These are phyloP conservation scores for Blastomyces percursus DNA, from an alignment of 2,329 filamentous ascomycete species.

Conservation along the genomic window DNA sequence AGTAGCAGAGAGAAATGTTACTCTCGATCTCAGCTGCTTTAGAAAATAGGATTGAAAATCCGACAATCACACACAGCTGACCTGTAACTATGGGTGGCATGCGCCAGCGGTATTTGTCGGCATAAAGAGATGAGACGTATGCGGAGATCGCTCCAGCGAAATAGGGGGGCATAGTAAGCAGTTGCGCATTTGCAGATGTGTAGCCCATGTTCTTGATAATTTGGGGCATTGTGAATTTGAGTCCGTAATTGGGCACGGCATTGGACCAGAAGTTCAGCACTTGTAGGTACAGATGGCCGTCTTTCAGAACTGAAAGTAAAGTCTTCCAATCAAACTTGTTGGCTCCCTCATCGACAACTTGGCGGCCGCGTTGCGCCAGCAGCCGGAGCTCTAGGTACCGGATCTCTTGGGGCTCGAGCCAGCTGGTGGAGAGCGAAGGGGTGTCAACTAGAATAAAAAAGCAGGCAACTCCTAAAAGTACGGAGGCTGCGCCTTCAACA, in stretches of 20 bases:
- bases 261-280: constrained; percentile 37
- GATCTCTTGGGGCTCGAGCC: constrained; percentile 33
- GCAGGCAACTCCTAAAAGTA: constrained; percentile 46
- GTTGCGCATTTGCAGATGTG: constrained; percentile 24
- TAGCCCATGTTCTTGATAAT: constrained; percentile 37
- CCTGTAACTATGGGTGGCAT: constrained; percentile 32
- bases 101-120: constrained; percentile 31
- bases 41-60: constrained; percentile 29
- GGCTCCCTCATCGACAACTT: constrained; percentile 9
- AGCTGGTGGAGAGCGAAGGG: constrained; percentile 26
- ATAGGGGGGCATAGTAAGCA: constrained; percentile 29
- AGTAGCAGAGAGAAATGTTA: constrained; percentile 36
- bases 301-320: constrained; percentile 33
- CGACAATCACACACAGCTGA: constrained; percentile 26
- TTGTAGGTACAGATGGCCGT: constrained; percentile 40
- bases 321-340: constrained; percentile 26
- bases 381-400: constrained; percentile 33
- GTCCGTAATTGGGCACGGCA: constrained; percentile 28
- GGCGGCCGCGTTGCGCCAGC: constrained; percentile 19
- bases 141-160: constrained; percentile 21
- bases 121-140: constrained; percentile 25
- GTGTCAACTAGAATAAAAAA: constrained; percentile 26
- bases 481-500: constrained; percentile 58
- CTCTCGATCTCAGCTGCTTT: constrained; percentile 28
- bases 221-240: constrained; percentile 28